Evolutionary conservation across 73 alveolate genomes (phyloP).

Genomic region (Halteria grandinella): DNA sequence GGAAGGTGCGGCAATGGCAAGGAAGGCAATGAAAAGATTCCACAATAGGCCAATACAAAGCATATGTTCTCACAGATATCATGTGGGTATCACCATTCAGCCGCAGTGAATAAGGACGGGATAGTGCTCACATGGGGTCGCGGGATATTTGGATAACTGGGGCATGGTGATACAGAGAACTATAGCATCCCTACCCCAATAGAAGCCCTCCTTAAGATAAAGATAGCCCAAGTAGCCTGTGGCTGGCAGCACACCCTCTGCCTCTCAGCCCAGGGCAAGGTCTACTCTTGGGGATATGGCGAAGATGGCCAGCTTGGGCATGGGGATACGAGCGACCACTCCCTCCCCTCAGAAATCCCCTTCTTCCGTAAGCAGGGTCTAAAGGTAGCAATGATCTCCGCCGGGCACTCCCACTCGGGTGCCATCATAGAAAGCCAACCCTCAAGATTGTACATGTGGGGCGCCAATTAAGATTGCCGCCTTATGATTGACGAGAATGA

Average conservation of each 20-base stretch:
- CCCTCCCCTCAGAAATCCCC: constrained; percentile 71
- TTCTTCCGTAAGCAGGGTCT: constrained; percentile 11
- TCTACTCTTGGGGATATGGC: constrained; percentile 95
- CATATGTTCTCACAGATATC: constrained; percentile 45
- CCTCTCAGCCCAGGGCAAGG: constrained; percentile 80
- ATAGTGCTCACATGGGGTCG: constrained; percentile 94
- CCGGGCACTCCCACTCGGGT: constrained; percentile 83
- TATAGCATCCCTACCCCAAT: constrained; percentile 75
- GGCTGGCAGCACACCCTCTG: constrained; percentile 95
- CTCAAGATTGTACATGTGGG: constrained; percentile 74
- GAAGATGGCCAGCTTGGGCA: constrained; percentile 98
- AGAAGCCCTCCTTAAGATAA: constrained; percentile 23
- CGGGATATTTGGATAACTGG: constrained; percentile 92
- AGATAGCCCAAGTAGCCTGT: constrained; percentile 71
- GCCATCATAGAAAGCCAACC: constrained; percentile 54
- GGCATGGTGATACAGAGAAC: constrained; percentile 85
- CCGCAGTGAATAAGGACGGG: constrained; percentile 87
- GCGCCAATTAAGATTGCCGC: constrained; percentile 71
- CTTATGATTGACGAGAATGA: constrained; percentile 48
- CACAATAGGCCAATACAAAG: neutral
- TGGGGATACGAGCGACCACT: constrained; percentile 79
- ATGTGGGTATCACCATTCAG: constrained; percentile 96
- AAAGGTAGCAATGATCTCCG: constrained; percentile 44
- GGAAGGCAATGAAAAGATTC: constrained; percentile 58
- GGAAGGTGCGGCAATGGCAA: constrained; percentile 87